Conservation (phyloP, 2,329 filamentous ascomycete species). For the Diplodia corticola region DNA sequence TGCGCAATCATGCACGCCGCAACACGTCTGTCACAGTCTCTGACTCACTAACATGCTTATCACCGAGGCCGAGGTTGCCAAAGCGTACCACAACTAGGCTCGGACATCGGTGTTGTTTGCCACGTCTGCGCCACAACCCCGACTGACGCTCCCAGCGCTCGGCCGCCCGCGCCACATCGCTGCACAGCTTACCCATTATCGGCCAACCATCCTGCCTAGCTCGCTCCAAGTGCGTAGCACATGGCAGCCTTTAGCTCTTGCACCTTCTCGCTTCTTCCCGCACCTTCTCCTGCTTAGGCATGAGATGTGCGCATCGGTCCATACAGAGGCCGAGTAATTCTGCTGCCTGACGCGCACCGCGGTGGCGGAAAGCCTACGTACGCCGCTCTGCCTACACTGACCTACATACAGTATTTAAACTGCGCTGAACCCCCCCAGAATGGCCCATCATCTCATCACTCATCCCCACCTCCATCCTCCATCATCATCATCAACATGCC, state of each 20-base stretch:
- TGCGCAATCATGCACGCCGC: constrained; percentile 14
- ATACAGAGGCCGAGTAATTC: background rate
- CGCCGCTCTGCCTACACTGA: constrained; percentile 19
- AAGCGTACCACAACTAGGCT: background rate
- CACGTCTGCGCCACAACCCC: constrained; percentile 13
- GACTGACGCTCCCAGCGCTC: background rate
- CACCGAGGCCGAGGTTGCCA: constrained; percentile 9
- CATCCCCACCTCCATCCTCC: background rate
- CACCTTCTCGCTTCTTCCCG: constrained; percentile 15
- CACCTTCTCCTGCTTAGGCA: constrained; percentile 15
- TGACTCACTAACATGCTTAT: background rate
- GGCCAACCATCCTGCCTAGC: constrained; percentile 6
- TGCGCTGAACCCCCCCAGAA: background rate
- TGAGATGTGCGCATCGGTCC: background rate
- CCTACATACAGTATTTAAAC: constrained; percentile 16
- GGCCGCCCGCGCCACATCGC: constrained; percentile 7
- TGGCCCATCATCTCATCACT: constrained; percentile 11
- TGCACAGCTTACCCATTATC: background rate
- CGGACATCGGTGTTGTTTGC: background rate
- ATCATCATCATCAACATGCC: constrained; percentile 46
- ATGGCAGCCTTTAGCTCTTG: constrained; percentile 12
- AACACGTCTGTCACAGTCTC: background rate
- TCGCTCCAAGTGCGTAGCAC: background rate
- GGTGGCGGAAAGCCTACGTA: constrained; percentile 18
- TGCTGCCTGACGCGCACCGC: constrained; percentile 5